These are phyloP conservation scores for Fusarium irregulare DNA, from an alignment of 2,329 filamentous ascomycete species.

Conservation along the genomic window DNA sequence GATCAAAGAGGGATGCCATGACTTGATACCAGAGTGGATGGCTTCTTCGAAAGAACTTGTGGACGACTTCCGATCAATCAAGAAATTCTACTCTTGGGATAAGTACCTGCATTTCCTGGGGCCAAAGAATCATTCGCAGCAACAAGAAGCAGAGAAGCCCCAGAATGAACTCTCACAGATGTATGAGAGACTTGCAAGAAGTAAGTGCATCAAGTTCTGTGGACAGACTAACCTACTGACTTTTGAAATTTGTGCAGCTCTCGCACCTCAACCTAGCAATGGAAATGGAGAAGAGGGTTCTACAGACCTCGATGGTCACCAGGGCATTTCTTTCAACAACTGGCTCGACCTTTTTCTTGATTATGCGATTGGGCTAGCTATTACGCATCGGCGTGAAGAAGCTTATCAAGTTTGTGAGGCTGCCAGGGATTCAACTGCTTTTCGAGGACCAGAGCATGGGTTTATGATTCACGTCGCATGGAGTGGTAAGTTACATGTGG, in stretches of 20 bases:
- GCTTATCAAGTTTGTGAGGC: constrained; percentile 85
- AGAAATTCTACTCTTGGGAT: constrained; percentile 74
- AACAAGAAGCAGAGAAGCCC: constrained; percentile 45
- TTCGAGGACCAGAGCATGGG: constrained; percentile 75
- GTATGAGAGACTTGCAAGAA: constrained; percentile 66
- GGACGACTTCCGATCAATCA: constrained; percentile 72
- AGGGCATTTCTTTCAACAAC: constrained; percentile 81
- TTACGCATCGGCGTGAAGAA: constrained; percentile 72
- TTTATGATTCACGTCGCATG: constrained; percentile 82
- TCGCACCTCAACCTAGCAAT: constrained; percentile 48
- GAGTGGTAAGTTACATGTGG: constrained; percentile 65
- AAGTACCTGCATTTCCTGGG: constrained; percentile 71
- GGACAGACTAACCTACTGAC: constrained; percentile 8
- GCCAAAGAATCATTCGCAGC: constrained; percentile 41
- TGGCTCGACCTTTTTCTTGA: constrained; percentile 94
- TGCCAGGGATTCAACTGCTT: constrained; percentile 83
- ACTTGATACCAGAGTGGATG: constrained; percentile 67
- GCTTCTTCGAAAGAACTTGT: constrained; percentile 68
- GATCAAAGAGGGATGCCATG: constrained; percentile 56
- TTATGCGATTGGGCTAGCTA: constrained; percentile 82
- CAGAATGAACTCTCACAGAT: constrained; percentile 63
- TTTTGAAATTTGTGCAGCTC: constrained; percentile 42
- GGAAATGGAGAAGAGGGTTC: constrained; percentile 41
- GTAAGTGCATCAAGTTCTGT: constrained; percentile 52
- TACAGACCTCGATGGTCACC: constrained; percentile 64